A percentile compares a stretch with the other conserved stretches of the same genome.
Conservation (phyloP, 371 early-diverging fungal species). For the Choanephora cucurbitarum region DNA sequence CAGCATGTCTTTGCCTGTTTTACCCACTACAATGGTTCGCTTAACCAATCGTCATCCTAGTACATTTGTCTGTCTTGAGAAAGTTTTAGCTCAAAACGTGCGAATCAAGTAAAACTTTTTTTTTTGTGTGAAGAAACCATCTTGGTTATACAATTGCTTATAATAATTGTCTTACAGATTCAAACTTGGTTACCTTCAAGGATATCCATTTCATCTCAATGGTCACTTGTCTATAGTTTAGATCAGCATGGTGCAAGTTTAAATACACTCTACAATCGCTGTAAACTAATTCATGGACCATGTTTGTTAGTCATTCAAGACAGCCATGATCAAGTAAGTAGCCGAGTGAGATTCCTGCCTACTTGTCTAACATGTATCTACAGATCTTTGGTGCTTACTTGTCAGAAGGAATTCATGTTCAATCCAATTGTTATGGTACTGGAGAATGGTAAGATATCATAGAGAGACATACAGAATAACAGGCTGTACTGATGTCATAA, state of each 20-base stretch:
- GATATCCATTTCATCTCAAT: slow-evolving; percentile 28
- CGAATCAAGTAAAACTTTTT: slow-evolving; percentile 1
- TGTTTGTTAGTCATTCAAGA: slow-evolving; percentile 37
- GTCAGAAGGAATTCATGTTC: slow-evolving; percentile 30
- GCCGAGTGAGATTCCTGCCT: no score
- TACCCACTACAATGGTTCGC: slow-evolving; percentile 4
- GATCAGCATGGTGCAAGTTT: slow-evolving; percentile 46
- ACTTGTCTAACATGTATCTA: background rate
- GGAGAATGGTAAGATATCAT: slow-evolving; percentile 53
- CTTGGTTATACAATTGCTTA: no score
- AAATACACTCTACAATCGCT: slow-evolving; percentile 29
- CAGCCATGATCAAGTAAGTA: slow-evolving; percentile 20
- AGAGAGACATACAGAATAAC: no score
- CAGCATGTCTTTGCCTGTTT: slow-evolving; percentile 1
- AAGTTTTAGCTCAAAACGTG: slow-evolving; percentile 30
- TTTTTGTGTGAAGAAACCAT: no score
- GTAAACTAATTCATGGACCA: slow-evolving; percentile 22
- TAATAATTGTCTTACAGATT: slow-evolving; percentile 18
- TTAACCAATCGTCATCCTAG: slow-evolving; percentile 13
- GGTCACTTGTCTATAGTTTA: slow-evolving; percentile 39
- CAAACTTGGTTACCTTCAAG: slow-evolving; percentile 27
- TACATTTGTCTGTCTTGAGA: slow-evolving; percentile 26
- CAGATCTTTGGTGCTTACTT: slow-evolving; percentile 40
- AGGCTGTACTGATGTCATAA: background rate
- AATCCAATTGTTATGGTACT: slow-evolving; percentile 37